Base-by-base conservation (phyloP, 2,329 filamentous ascomycete species). In the Geosmithia morbida region DNA sequence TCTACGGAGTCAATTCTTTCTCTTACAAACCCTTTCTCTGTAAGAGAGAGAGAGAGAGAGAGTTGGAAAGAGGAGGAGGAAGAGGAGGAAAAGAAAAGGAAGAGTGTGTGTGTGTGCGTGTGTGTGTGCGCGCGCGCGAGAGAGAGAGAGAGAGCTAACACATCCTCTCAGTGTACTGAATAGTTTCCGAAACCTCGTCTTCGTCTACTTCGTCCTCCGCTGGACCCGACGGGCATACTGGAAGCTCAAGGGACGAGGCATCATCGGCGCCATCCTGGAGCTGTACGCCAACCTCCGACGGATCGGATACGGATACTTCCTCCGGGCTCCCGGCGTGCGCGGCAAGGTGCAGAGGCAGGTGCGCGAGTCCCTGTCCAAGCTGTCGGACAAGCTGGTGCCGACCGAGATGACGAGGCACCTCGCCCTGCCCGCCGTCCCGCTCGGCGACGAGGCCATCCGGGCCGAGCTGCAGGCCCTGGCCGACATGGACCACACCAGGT, bases 401-500 rank as follows among this genome's bases (percentile, higher is more conserved):
- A 72, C 75, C 47, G 83, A 79, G 45, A 70, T 87, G 43, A 83
- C 78, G 48, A 79, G 84, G 52, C 85, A 92, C 64, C 71, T 87
- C 22, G 72, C 75, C 6, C 72, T 98, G 16, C 92, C 92, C 4
- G 83, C 83, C 61, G 80, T 90, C 59, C 90, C 89, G 61, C 86
- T 89, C 82, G 74, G 77, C 22, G 73, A 82, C 41, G 88, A 96
- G 17, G 79, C 81, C 52, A 76, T 98, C 41, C 78, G 81, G 55
- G 77, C 79, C 50, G 90, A 96, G 70, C 75, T 98, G 51, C 77
- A 82, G 50, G 77, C 79, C 54, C 71, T 98, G 54, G 81, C 83
- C 16, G 80, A 74, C 45, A 85, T 98, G 85, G 83, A 96, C 57
- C 92, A 97, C 66, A 95, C 89, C 2, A 78, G 85, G 53, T 98